Evolutionary conservation across 2,329 filamentous ascomycete genomes (phyloP).

Genomic region (Aspergillus texensis): DNA sequence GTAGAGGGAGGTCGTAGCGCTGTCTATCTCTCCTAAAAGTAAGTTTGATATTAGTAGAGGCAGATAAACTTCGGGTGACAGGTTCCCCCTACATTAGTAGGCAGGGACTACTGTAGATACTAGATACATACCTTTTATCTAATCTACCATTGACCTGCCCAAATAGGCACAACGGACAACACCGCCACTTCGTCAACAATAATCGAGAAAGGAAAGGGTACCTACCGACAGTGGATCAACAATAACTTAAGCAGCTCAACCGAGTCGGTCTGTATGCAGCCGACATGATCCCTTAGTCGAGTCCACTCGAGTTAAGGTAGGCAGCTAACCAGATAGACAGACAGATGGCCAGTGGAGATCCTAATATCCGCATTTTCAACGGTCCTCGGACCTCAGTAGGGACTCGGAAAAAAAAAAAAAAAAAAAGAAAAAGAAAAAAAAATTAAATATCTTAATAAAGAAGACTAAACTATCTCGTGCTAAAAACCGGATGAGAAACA

Average conservation of each 20-base stretch:
- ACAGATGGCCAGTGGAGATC: slow-evolving; percentile 2
- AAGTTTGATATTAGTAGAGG: neutral
- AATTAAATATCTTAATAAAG: neutral
- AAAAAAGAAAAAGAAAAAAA: neutral
- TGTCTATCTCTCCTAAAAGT: neutral
- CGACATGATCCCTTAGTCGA: neutral
- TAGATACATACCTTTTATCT: neutral
- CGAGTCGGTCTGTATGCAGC: neutral
- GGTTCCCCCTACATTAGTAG: neutral
- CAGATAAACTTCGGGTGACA: neutral
- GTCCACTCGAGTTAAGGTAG: neutral
- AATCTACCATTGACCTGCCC: neutral
- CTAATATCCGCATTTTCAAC: neutral
- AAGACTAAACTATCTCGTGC: neutral
- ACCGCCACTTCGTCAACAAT: neutral
- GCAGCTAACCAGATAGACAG: neutral
- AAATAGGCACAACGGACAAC: neutral
- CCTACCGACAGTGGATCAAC: neutral
- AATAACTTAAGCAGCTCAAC: neutral
- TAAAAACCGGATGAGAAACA: neutral
- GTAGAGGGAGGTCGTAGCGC: neutral
- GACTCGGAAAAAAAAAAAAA: neutral
- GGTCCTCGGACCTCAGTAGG: neutral
- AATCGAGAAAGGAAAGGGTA: neutral
- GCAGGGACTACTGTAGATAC: neutral